Percentiles rank a stretch among this genome's conserved stretches.
phyloP scores from a whole-genome alignment of 768 basidiomycete species.

The Pseudohyphozyma bogoriensis region DNA sequence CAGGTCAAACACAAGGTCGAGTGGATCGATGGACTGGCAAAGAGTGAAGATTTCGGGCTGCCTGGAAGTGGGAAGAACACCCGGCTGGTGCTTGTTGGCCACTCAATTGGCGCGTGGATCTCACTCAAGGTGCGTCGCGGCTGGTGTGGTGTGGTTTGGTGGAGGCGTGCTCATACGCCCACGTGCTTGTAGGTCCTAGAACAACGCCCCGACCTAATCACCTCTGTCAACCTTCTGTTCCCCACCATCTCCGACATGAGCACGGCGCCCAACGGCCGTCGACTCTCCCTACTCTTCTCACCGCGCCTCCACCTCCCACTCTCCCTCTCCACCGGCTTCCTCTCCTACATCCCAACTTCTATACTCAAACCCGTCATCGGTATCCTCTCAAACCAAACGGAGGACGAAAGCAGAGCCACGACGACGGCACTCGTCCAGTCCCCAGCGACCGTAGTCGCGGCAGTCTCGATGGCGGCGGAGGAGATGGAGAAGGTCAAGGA shows the following conservation, averaged over 20 bases:
- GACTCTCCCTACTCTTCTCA: constrained; percentile 39
- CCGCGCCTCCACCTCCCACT: constrained; percentile 11
- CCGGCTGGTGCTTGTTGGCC: constrained; percentile 48
- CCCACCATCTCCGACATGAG: constrained; percentile 59
- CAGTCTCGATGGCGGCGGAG: constrained; percentile 15
- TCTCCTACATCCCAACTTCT: constrained; percentile 13
- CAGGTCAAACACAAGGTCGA: constrained; percentile 53
- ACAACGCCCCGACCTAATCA: constrained; percentile 40
- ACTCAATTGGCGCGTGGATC: constrained; percentile 68
- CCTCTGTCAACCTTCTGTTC: constrained; percentile 53
- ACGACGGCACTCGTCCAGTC: constrained; percentile 8
- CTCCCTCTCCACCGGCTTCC: constrained; percentile 8
- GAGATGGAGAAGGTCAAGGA: constrained; percentile 14
- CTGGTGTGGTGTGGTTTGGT: no score
- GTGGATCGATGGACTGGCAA: constrained; percentile 44
- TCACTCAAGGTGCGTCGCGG: constrained; percentile 49
- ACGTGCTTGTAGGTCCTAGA: constrained; percentile 46
- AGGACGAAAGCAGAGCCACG: not conserved
- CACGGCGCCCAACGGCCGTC: constrained; percentile 54
- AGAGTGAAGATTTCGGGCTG: constrained; percentile 1
- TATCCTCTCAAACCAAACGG: constrained; percentile 10
- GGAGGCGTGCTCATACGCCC: no score
- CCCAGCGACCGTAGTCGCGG: constrained; percentile 15
- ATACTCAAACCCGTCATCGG: constrained; percentile 7
- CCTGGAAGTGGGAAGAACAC: constrained; percentile 8